Conservation (phyloP, 352 stramenopile species). For the Plasmopara halstedii region DNA sequence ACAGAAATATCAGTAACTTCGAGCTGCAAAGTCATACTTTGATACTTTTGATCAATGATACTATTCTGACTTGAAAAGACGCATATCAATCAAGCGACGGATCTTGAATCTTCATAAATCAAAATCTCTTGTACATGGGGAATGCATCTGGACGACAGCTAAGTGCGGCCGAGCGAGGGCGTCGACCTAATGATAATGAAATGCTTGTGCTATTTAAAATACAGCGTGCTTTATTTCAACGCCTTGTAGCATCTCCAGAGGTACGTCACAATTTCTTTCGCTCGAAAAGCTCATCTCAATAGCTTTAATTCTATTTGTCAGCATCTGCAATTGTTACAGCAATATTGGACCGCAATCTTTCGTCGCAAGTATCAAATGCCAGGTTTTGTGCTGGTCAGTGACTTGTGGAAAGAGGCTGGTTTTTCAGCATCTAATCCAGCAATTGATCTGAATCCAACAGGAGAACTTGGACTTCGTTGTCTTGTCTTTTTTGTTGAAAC, state of each 20-base stretch:
- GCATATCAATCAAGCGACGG: too few relatives aligned
- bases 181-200: slow-evolving; percentile 48
- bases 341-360: slow-evolving; percentile 51
- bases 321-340: slow-evolving; percentile 51
- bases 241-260: slow-evolving; percentile 54
- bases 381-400: slow-evolving; percentile 32
- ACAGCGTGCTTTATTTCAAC: slow-evolving; percentile 48
- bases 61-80: too few relatives aligned
- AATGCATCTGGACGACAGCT: slow-evolving; percentile 27
- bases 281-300: background rate
- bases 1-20: too few relatives aligned
- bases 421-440: slow-evolving; percentile 48
- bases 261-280: slow-evolving; percentile 13
- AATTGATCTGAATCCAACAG: slow-evolving; percentile 44
- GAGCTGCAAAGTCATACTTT: too few relatives aligned
- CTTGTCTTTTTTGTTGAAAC: slow-evolving; percentile 65
- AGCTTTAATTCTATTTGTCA: slow-evolving; percentile 7
- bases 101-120: background rate
- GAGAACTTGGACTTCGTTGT: slow-evolving; percentile 50
- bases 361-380: slow-evolving; percentile 25
- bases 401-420: slow-evolving; percentile 39
- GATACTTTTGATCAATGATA: too few relatives aligned
- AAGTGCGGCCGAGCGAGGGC: slow-evolving; percentile 31
- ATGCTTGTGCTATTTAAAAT: slow-evolving; percentile 56
- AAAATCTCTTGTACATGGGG: slow-evolving; percentile 23